phyloP scores from a whole-genome alignment of 192 early-diverging fungal genomes.

The Pecoramyces ruminantium region DNA sequence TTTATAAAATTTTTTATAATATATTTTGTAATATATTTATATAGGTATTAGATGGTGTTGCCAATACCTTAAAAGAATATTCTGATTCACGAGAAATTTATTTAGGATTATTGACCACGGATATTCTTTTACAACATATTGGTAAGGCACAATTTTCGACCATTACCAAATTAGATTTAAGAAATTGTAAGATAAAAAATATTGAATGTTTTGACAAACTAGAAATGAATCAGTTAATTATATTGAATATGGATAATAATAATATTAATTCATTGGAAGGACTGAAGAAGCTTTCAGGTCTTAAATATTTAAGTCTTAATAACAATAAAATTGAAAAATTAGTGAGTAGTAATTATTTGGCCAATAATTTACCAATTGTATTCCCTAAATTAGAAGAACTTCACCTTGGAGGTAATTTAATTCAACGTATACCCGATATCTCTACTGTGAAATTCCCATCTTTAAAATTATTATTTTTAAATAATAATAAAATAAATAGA shows the following conservation, averaged over 20 bases:
- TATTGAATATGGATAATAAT: slow-evolving; percentile 40
- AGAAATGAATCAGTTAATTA: slow-evolving; percentile 31
- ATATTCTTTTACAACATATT: slow-evolving; percentile 38
- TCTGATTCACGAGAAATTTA: slow-evolving; percentile 25
- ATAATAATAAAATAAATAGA: slow-evolving; percentile 31
- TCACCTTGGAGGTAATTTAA: slow-evolving; percentile 31
- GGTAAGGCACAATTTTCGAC: slow-evolving; percentile 31
- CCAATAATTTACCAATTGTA: slow-evolving; percentile 1
- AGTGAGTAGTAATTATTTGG: slow-evolving; percentile 14
- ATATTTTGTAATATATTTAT: neutral
- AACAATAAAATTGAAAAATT: slow-evolving; percentile 31
- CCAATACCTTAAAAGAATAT: slow-evolving; percentile 31
- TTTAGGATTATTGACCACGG: slow-evolving; percentile 36
- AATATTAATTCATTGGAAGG: slow-evolving; percentile 26
- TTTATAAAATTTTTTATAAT: too few relatives aligned
- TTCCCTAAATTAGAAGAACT: slow-evolving; percentile 30
- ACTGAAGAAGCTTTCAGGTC: slow-evolving; percentile 16
- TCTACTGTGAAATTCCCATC: slow-evolving; percentile 23
- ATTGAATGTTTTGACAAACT: slow-evolving; percentile 27
- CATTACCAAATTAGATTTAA: slow-evolving; percentile 36
- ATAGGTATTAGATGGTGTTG: slow-evolving; percentile 34
- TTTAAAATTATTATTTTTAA: slow-evolving; percentile 25
- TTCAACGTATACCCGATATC: slow-evolving; percentile 29
- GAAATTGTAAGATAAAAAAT: slow-evolving; percentile 43
- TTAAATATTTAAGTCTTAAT: slow-evolving; percentile 27